Evolutionary conservation across 2,329 filamentous ascomycete species (phyloP), one percentile per base, ranked within the genome.

Genomic region (Penicillium sclerotiorum): DNA sequence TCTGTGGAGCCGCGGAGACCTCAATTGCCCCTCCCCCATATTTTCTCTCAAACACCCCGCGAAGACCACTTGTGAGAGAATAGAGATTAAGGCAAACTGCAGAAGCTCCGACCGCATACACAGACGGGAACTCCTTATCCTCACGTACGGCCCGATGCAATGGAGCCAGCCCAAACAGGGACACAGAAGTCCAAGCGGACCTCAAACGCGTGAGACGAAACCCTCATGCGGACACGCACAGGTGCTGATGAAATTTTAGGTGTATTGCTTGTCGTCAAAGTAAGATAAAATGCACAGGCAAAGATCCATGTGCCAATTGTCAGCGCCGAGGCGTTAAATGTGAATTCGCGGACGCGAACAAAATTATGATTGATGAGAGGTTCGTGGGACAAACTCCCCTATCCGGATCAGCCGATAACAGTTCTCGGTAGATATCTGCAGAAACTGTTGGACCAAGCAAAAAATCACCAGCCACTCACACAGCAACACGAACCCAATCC

Each of bases 121-220:
- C 9, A 18, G 15, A 5, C 20, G 5, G 5, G 11, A 9, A 9
- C 7, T 36, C 5, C 33, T 11, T 4, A n/a, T 36, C 17, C n/a
- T 33, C 5, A 17, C n/a, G 8, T 15, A 18, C 33, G 11, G 33
- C 17, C 15, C 33, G 11, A 36, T 9, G 33, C n/a, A 20, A 36
- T 36, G 33, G 33, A 36, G 11, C 9, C 33, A 5, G 33, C n/a
- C 4, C 41, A 35, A 44, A 11, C 17, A 8, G 41, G 12, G 28
- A 33, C 18, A 23, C 41, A 44, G 8, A 45, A 36, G 25, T 20
- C 42, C 13, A 45, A 45, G 12, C 21, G 44, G 18, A 46, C 44
- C 8, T 30, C 44, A 8, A 46, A 46, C 17, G 44, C 44, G 44
- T 46, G 17, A 38, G 44, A 27, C 11, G 4, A 18, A 11, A 23